Conservation (phyloP, 192 early-diverging fungal species). For the Kappamyces sp. region DNA sequence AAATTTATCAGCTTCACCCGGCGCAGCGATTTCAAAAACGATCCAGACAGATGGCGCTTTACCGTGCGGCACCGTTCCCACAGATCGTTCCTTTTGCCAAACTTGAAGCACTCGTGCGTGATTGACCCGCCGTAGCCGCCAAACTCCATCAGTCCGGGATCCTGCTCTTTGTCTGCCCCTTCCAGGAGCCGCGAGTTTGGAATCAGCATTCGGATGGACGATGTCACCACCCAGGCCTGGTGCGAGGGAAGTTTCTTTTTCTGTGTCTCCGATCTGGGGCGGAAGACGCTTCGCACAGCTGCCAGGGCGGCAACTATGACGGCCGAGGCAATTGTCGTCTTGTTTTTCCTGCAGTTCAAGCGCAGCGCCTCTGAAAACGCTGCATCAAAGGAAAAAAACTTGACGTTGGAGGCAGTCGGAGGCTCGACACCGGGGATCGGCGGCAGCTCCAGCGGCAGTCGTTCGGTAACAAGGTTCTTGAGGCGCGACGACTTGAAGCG, state of each 20-base stretch:
- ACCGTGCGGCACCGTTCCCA: slow-evolving; percentile 37
- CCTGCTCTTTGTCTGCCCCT: slow-evolving; percentile 33
- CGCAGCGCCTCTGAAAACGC: slow-evolving; percentile 6
- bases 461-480: slow-evolving; percentile 7
- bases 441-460: too few relatives aligned
- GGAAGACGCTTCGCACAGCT: slow-evolving; percentile 24
- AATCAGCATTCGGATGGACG: slow-evolving; percentile 32
- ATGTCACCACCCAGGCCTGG: slow-evolving; percentile 47
- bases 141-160: slow-evolving; percentile 35
- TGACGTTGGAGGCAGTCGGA: background rate
- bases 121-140: slow-evolving; percentile 41
- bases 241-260: slow-evolving; percentile 23
- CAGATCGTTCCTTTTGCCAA: slow-evolving; percentile 21
- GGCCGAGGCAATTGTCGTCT: slow-evolving; percentile 34
- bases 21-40: slow-evolving; percentile 20
- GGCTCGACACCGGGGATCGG: too few relatives aligned
- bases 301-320: slow-evolving; percentile 36
- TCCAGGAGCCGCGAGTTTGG: slow-evolving; percentile 38
- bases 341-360: slow-evolving; percentile 5
- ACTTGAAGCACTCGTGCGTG: slow-evolving; percentile 21
- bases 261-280: slow-evolving; percentile 3
- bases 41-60: slow-evolving; percentile 18
- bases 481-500: slow-evolving; percentile 1
- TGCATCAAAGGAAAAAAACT: slow-evolving; percentile 14
- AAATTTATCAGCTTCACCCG: slow-evolving; percentile 42